Percentiles rank a stretch among this genome's conserved stretches.
Conservation (phyloP, 83 land plant genomes). For the Diphasiastrum complanatum region DNA sequence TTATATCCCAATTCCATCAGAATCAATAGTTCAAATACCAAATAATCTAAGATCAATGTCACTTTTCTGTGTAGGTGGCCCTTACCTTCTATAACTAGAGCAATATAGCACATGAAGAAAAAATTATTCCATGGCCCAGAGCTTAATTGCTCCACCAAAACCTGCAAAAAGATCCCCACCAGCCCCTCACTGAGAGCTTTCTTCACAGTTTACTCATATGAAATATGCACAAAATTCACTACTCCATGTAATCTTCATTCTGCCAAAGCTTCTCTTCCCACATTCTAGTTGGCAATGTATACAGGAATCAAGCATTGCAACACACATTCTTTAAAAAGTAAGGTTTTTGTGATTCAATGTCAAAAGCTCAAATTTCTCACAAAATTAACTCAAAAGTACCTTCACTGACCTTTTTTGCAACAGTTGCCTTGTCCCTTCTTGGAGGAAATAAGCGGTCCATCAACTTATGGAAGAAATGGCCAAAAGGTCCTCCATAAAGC, state of each 20-base stretch:
- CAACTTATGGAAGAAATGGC: constrained; percentile 75
- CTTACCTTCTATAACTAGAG: constrained; percentile 74
- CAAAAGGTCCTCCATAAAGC: constrained; percentile 77
- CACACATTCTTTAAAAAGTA: neutral
- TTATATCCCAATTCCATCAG: no score
- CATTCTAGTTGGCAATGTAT: no score
- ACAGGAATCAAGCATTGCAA: neutral
- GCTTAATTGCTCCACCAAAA: constrained; percentile 59
- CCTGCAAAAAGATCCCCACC: constrained; percentile 35
- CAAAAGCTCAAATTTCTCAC: neutral
- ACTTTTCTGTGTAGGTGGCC: no score
- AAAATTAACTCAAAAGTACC: neutral
- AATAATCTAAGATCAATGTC: no score
- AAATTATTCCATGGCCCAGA: constrained; percentile 85
- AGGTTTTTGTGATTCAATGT: neutral
- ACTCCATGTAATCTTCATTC: no score
- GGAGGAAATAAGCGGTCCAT: constrained; percentile 70
- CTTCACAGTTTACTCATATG: no score
- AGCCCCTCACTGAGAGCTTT: neutral
- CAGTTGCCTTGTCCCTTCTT: constrained; percentile 48
- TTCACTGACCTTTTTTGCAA: constrained; percentile 53
- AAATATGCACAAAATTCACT: no score
- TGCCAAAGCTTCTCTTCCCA: no score
- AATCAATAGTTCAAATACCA: no score
- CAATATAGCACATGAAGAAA: constrained; percentile 63